A percentile compares a stretch with the other conserved stretches of the same genome.
These are phyloP conservation scores for Globisporangium apiculatum DNA, from an alignment of 352 stramenopile genomes.

Conservation along the genomic window DNA sequence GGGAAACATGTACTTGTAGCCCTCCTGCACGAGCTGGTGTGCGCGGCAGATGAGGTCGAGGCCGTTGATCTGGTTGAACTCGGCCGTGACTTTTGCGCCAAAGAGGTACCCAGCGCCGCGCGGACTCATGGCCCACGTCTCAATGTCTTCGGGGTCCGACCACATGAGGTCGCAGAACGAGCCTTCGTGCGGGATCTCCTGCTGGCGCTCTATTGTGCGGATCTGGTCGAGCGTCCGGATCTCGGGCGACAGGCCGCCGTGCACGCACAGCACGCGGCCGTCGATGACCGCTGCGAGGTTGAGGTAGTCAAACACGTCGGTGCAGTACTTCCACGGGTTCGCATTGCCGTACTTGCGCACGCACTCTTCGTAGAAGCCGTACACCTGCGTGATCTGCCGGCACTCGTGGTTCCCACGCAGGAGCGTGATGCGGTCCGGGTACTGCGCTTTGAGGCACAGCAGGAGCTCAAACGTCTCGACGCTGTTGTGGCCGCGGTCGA, in stretches of 20 bases:
- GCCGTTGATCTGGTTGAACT: constrained; percentile 90
- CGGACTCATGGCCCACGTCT: constrained; percentile 87
- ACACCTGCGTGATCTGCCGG: constrained; percentile 96
- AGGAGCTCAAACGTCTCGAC: constrained; percentile 88
- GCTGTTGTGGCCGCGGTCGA: constrained; percentile 87
- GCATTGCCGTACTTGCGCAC: constrained; percentile 96
- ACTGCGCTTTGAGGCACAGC: constrained; percentile 82
- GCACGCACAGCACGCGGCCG: constrained; percentile 87
- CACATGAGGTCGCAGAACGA: constrained; percentile 98
- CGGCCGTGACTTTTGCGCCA: constrained; percentile 76
- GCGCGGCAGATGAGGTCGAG: constrained; percentile 86
- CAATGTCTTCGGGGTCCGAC: constrained; percentile 95
- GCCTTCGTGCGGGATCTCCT: constrained; percentile 94
- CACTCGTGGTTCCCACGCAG: constrained; percentile 88
- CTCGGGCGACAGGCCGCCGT: constrained; percentile 94
- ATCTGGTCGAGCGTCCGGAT: constrained; percentile 94
- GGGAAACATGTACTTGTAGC: constrained; percentile 91
- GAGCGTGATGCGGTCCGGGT: constrained; percentile 85
- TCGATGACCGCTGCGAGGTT: constrained; percentile 94
- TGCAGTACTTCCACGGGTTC: constrained; percentile 95
- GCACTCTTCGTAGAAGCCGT: constrained; percentile 97
- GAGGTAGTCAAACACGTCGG: constrained; percentile 96
- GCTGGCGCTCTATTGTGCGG: constrained; percentile 93
- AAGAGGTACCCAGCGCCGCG: constrained; percentile 86
- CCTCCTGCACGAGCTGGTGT: constrained; percentile 87